Percentiles rank a stretch among this genome's conserved stretches.
Evolutionary conservation across 805 yeast genomes (phyloP).

Genomic region (Cyberlindnera samutprakarnensis): DNA sequence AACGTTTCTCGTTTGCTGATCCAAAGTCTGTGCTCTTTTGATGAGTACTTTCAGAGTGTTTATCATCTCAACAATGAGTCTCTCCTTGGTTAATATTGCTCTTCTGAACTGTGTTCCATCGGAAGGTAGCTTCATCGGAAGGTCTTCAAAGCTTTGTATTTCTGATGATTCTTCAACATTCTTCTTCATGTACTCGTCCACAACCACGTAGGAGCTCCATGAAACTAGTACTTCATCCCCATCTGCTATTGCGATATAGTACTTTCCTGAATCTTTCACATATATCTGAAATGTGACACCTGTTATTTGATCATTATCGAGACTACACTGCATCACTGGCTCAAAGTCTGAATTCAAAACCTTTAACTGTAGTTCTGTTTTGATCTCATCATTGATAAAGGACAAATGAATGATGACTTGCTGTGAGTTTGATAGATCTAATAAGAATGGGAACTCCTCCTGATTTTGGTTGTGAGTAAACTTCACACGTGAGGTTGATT

Average conservation of each 20-base stretch:
- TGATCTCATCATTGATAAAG: no score
- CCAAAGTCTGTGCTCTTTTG: conserved; percentile 14
- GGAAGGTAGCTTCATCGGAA: conserved; percentile 2
- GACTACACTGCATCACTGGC: no score
- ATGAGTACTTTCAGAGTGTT: conserved; percentile 9
- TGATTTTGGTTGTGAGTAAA: neutral
- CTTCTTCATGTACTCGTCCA: no score
- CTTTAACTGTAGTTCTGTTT: no score
- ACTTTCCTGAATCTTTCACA: neutral
- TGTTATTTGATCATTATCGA: no score
- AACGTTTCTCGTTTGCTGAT: conserved; percentile 13
- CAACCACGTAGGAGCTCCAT: no score
- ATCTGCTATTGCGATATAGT: neutral
- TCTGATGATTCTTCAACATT: neutral
- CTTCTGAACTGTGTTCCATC: conserved; percentile 11
- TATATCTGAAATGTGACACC: no score
- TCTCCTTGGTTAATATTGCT: conserved; percentile 6
- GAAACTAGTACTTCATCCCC: no score
- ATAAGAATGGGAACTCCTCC: neutral
- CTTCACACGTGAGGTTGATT: neutral
- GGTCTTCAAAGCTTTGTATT: conserved; percentile 3
- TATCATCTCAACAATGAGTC: conserved; percentile 3
- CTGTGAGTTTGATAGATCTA: neutral
- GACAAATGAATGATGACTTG: neutral
- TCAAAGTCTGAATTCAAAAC: no score